Base-by-base conservation (phyloP, 1,284 basidiomycete genomes). In the Ceratobasidium sp. region DNA sequence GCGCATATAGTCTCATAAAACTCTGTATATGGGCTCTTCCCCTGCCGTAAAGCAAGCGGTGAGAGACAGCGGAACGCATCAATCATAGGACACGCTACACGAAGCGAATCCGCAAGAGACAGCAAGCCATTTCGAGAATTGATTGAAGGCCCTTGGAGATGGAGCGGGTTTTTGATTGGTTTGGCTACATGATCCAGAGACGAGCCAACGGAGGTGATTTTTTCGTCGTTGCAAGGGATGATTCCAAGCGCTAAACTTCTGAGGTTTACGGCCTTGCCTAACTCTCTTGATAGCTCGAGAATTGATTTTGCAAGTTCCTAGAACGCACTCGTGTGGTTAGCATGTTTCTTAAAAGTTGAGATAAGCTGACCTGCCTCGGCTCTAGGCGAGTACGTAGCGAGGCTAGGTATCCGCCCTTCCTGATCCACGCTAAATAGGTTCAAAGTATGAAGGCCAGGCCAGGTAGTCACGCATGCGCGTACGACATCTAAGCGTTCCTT, bases 11-110 rank as follows among this genome's bases (percentile, higher is more conserved):
- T 23, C 32, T 55, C 49, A 26, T 54, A 55, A 18, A 50, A 67
- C 23, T 67, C 63, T 26, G 47, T 26, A n/a, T 54, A 67, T 3
- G 50, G 32, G 21, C 49, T 67, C 18, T 47, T 55, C 8, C 63
- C 47, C 32, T 47, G 21, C 7, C 47, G 46, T 4, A 26, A 26
- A 5, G 8, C 38, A 18, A 43, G 28, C 5, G 63, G 63, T 8
- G 30, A 21, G 8, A 54, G 35, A 43, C 63, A 67, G n/a, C 63
- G 49, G 47, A 67, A 54, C 32, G 50, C 14, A 8, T 55, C 44
- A 16, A 67, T 47, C 26, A 23, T 16, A 1, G 63, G 63, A 28
- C 63, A 55, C 23, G 11, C 7, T 5, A 21, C 18, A 16, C 50
- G 49, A 23, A 67, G 54, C 3, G 54, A 23, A 7, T 28, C 7